Evolutionary conservation across 257 asterid genomes (phyloP).

Genomic region (Datura wrightii): DNA sequence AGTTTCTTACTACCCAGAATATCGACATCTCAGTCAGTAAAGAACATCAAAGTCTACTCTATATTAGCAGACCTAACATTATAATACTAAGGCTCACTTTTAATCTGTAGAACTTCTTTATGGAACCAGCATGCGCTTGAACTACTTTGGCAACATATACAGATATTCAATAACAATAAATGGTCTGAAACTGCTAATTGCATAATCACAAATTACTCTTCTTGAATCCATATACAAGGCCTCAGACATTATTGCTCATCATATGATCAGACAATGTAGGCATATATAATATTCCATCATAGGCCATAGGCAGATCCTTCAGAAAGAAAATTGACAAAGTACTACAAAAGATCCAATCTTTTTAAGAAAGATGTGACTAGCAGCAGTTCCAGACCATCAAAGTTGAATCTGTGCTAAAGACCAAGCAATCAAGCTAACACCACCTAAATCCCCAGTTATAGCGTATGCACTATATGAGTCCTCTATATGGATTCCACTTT

Average conservation of each 20-base stretch:
- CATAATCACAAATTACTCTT: not conserved
- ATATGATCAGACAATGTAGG: constrained; percentile 31
- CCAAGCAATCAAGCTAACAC: not conserved
- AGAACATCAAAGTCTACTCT: not conserved
- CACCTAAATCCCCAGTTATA: not conserved
- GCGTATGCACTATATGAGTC: not conserved
- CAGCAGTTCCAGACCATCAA: not conserved
- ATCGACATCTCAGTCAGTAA: not conserved
- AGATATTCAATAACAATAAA: not conserved
- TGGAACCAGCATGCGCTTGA: not conserved
- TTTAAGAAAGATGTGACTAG: not conserved
- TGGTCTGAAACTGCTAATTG: not conserved
- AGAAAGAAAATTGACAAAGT: not conserved
- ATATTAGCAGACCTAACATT: not conserved
- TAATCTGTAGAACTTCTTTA: not conserved
- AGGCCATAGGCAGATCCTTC: not conserved
- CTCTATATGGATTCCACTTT: not conserved
- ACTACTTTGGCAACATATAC: not conserved
- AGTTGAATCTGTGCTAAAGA: not conserved
- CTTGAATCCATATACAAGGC: not conserved
- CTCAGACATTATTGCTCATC: constrained; percentile 27
- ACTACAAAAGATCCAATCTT: not conserved
- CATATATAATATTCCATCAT: constrained; percentile 27
- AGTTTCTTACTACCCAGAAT: not conserved
- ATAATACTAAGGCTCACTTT: not conserved